phyloP scores from a whole-genome alignment of 106 monocot species.

The Dendrobium huoshanense region DNA sequence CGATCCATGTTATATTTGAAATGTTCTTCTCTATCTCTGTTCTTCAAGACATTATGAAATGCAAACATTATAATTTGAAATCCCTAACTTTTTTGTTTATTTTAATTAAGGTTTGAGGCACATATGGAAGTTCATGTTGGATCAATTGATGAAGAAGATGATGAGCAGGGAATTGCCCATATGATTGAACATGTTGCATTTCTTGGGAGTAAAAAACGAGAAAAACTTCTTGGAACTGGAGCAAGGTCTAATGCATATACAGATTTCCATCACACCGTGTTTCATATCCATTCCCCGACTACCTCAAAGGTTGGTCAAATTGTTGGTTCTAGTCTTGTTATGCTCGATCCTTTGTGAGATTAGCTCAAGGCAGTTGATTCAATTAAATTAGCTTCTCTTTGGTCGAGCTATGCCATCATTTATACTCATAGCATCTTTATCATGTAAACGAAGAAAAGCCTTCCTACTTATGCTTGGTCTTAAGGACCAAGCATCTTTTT shows the following conservation, averaged over 20 bases:
- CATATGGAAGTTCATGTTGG: conserved; percentile 99
- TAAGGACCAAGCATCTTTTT: not conserved
- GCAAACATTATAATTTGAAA: not conserved
- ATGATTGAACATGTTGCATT: conserved; percentile 99
- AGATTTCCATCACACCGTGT: conserved; percentile 97
- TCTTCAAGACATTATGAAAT: conserved; percentile 4
- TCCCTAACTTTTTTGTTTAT: not conserved
- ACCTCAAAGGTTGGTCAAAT: conserved; percentile 55
- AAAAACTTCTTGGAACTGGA: conserved; percentile 97
- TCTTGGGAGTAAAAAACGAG: conserved; percentile 98
- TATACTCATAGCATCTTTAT: not conserved
- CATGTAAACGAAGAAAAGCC: not conserved
- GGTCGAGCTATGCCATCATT: not conserved
- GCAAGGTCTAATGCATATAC: conserved; percentile 99
- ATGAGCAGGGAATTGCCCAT: conserved; percentile 99
- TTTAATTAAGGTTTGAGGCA: conserved; percentile 77
- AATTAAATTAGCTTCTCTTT: not conserved
- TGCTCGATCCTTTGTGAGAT: not conserved
- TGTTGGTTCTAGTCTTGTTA: not conserved
- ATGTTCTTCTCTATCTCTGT: not conserved
- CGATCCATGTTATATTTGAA: not conserved
- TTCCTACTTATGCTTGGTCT: not conserved
- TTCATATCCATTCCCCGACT: conserved; percentile 95
- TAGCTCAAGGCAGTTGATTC: not conserved
- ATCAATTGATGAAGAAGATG: conserved; percentile 96